Evolutionary conservation across 129 eudicot genomes (phyloP), one percentile per base, ranked within the genome.

Genomic region (Ambrosia artemisiifolia): DNA sequence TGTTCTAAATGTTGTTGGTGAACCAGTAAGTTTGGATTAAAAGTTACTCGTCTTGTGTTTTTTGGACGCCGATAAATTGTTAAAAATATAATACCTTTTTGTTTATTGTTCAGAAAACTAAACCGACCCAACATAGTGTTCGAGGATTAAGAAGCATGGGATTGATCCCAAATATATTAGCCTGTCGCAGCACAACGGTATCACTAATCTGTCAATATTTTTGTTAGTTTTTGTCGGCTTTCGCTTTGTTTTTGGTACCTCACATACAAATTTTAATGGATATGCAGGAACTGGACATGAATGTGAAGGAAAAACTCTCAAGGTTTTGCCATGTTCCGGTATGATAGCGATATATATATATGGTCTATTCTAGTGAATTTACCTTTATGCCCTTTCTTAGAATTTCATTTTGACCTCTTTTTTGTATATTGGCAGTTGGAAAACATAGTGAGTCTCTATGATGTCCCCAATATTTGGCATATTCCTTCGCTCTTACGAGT

Each of bases 271-370:
- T 63, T 78, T 40, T 36, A 3, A 28, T 74, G 18, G 32, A 35
- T 59, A 63, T 85, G 61, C 81, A 94, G 98, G 93, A 83, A 87
- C 83, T 94, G 56, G 97, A 90, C 61, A 82, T 73, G 61, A 86
- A 83, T 67, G 91, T 94, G 67, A 88, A 81, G 79, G 99, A 91
- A 43, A 94, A 94, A 75, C 99, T 94, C 66, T 90, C 99, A 17
- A 88, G 89, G 68, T 90, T 94, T 79, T 94, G 99, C 68, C 97
- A 94, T 82, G 97, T 94, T 78, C 93, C 88, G 96, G 99, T 94
- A 90, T n/a, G 54, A 5, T 80, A 67, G 40, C 28, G 35, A 10
- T 38, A 48, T 24, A 13, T 11, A 10, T 38, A 48, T 24, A 13
- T 11, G 8, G 6, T 36, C 12, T 61, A 33, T 63, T 63, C 20